Evolutionary conservation across 106 monocot species (phyloP).

Genomic region (Cymbidium sinense): DNA sequence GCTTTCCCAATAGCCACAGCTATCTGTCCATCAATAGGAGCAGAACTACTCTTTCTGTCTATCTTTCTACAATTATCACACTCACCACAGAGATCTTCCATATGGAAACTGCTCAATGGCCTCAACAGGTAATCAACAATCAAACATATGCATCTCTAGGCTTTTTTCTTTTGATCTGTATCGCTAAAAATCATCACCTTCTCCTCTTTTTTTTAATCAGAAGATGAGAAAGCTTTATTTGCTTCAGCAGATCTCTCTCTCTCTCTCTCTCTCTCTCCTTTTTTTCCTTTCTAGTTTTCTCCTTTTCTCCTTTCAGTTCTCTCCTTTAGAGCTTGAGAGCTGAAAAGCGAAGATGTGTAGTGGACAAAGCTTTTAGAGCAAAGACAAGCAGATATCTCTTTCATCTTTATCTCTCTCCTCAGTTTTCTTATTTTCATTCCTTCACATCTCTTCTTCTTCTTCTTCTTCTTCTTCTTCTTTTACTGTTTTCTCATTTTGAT

Average conservation of each 20-base stretch:
- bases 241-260: not conserved
- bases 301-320: not conserved
- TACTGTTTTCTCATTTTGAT: not conserved
- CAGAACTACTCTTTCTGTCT: no score
- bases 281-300: not conserved
- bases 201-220: no score
- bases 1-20: no score
- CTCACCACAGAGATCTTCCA: not conserved
- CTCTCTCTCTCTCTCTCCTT: not conserved
- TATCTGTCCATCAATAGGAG: no score
- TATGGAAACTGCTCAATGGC: conserved; percentile 7
- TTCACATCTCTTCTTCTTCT: not conserved
- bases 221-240: no score
- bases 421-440: not conserved
- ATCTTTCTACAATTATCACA: no score
- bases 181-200: no score
- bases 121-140: conserved; percentile 3
- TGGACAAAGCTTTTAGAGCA: not conserved
- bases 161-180: no score
- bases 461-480: not conserved
- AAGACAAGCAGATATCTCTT: not conserved
- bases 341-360: not conserved
- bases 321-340: not conserved
- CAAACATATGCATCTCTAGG: not conserved
- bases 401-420: not conserved